phyloP scores from a whole-genome alignment of 1,284 basidiomycete genomes.

The Marasmius sp. region DNA sequence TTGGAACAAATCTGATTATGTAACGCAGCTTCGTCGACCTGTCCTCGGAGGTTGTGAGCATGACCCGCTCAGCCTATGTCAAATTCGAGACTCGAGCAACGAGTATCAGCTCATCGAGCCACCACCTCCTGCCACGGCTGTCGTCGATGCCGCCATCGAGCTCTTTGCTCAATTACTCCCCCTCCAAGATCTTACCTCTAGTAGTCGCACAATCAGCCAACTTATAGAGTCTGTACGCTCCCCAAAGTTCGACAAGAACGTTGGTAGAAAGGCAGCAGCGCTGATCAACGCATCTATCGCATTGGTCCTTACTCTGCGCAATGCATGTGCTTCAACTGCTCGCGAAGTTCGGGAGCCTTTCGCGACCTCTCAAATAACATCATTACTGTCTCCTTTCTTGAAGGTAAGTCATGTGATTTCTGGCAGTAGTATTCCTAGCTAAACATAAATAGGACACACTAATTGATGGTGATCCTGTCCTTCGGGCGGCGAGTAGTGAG shows the following conservation, averaged over 20 bases:
- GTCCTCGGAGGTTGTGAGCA: constrained; percentile 87
- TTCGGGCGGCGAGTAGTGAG: constrained; percentile 86
- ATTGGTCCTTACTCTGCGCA: constrained; percentile 72
- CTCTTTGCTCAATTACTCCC: constrained; percentile 84
- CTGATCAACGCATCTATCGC: constrained; percentile 84
- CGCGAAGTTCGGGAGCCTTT: constrained; percentile 69
- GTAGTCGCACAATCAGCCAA: constrained; percentile 67
- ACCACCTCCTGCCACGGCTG: constrained; percentile 78
- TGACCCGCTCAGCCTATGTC: constrained; percentile 79
- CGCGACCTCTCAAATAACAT: constrained; percentile 69
- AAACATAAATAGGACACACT: constrained; percentile 65
- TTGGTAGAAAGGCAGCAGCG: constrained; percentile 87
- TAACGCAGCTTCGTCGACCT: constrained; percentile 67
- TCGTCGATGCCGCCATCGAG: constrained; percentile 87
- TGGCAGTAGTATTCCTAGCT: constrained; percentile 11
- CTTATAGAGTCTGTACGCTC: constrained; percentile 75
- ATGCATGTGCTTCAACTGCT: constrained; percentile 50
- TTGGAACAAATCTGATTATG: constrained; percentile 3
- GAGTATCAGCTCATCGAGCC: constrained; percentile 56
- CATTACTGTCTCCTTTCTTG: constrained; percentile 71
- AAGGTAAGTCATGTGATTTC: constrained; percentile 50
- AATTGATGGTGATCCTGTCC: constrained; percentile 75
- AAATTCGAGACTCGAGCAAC: constrained; percentile 41
- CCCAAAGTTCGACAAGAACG: constrained; percentile 84
- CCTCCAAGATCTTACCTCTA: constrained; percentile 72